Conservation (phyloP, 495 filamentous ascomycete genomes). For the Coniosporium apollinis region DNA sequence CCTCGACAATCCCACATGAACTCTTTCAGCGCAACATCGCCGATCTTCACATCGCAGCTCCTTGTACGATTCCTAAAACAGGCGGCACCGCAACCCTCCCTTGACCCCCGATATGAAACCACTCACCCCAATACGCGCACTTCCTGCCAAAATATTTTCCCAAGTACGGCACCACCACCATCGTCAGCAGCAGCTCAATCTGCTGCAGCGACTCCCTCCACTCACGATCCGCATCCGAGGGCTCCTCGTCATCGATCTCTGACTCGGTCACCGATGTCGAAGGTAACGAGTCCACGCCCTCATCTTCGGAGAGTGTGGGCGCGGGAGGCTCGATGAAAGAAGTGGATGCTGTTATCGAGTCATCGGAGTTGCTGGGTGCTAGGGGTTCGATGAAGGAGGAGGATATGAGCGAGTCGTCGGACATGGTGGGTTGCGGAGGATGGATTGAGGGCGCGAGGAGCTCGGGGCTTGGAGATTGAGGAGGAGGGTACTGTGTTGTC, state of each 20-base stretch:
- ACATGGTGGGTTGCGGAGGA: constrained; percentile 4
- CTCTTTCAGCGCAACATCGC: too few species aligned
- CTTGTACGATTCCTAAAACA: too few species aligned
- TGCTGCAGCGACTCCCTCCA: constrained; percentile 91
- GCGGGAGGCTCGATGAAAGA: constrained; percentile 11
- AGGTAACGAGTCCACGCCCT: constrained; percentile 65
- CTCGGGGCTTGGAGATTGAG: too few species aligned
- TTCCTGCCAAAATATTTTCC: constrained; percentile 87
- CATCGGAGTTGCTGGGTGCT: not conserved
- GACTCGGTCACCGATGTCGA: constrained; percentile 48
- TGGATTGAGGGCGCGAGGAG: too few species aligned
- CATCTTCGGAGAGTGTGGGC: constrained; percentile 33
- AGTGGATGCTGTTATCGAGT: constrained; percentile 11
- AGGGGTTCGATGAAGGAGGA: constrained; percentile 11
- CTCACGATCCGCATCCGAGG: constrained; percentile 58
- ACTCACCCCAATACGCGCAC: constrained; percentile 92
- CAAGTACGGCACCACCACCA: constrained; percentile 83
- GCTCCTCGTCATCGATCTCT: constrained; percentile 28
- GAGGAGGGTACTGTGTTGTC: too few species aligned
- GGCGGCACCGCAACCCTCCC: constrained; percentile 3
- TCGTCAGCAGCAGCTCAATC: constrained; percentile 74
- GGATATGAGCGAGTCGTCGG: constrained; percentile 1
- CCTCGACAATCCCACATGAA: not conserved
- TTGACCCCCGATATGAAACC: too few species aligned
- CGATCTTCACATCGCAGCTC: too few species aligned